Conservation (phyloP, 345 rosid species). For the Durio zibethinus region DNA sequence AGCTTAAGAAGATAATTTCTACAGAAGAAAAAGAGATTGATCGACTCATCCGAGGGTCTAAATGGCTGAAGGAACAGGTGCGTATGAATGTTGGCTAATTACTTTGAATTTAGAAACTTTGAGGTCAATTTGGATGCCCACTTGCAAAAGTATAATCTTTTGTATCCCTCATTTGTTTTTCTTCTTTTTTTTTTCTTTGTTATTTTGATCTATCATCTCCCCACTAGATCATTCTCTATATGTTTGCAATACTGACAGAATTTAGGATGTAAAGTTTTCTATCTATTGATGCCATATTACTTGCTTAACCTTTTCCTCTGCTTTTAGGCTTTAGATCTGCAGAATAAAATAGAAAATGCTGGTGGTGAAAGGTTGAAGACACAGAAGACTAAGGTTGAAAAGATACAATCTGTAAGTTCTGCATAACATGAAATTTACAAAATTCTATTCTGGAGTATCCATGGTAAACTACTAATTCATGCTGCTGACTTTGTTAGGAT, state of each 20-base stretch:
- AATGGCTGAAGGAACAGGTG: slow-evolving; percentile 75
- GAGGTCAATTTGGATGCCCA: neutral
- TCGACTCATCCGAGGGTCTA: slow-evolving; percentile 61
- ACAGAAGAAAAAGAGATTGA: slow-evolving; percentile 73
- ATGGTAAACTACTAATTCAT: slow-evolving; percentile 21
- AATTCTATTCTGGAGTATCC: slow-evolving; percentile 13
- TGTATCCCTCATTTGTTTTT: slow-evolving; percentile 1
- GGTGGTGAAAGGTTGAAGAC: slow-evolving; percentile 78
- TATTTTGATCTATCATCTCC: slow-evolving; percentile 7
- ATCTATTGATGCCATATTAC: neutral
- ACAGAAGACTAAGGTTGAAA: slow-evolving; percentile 77
- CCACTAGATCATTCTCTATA: neutral
- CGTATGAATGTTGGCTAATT: slow-evolving; percentile 11
- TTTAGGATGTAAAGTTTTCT: neutral
- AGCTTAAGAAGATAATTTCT: slow-evolving; percentile 54
- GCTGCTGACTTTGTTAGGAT: slow-evolving; percentile 46
- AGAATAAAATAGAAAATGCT: slow-evolving; percentile 81
- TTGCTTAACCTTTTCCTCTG: slow-evolving; percentile 1
- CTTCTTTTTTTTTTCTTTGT: too few species aligned
- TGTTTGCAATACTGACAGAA: neutral
- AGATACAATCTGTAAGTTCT: slow-evolving; percentile 78
- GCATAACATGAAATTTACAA: slow-evolving; percentile 9
- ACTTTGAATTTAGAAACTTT: neutral
- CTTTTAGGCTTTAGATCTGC: slow-evolving; percentile 74
- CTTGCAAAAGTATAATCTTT: neutral